Base-by-base conservation (phyloP, 2,329 filamentous ascomycete species). In the Colletotrichum tropicale region DNA sequence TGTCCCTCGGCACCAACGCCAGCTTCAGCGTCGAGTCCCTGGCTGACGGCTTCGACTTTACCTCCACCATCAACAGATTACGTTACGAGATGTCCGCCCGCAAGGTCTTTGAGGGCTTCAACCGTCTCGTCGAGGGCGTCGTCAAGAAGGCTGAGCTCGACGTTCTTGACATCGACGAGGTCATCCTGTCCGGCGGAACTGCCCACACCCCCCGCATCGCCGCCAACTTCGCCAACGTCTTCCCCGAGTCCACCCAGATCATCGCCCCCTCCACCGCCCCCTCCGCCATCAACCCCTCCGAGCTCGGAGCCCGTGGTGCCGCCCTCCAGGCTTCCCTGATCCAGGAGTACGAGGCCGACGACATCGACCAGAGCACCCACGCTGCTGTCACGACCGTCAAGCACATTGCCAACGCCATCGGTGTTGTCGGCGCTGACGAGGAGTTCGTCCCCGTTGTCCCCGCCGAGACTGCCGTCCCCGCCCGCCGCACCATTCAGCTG, bases 351-450 rank as follows among this genome's bases (percentile, higher is more conserved):
- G 97, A 99, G 81, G 90, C 92, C 80, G 93, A 95, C 79, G 96
- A 98, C 83, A 98, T 99, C 80, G 95, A 98, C 84, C 96, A 98
- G 89, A 98, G 95, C 77, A 98, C 96, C 64, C 96, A 99, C 89
- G 94, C 97, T 68, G 95, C 96, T 83, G 96, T 99, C 78, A 98
- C 96, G 38, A 96, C 96, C 18, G 96, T 98, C 68, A 95, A 96
- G 81, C 97, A 99, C 88, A 93, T 98, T 78, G 90, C 92, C 80
- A 94, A 96, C 83, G 94, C 96, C 77, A 94, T 99, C 78, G 97
- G 97, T 84, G 94, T 98, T 69, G 90, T 98, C 78, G 89, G 89
- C 65, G 86, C 86, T 58, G 89, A 91, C 75, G 93, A 94, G 78
- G 87, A 92, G 76, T 98, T 98, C 88, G 92, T 92, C 64, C 93